Evolutionary conservation across 129 eudicot genomes (phyloP).

Genomic region (Mikania micrantha): DNA sequence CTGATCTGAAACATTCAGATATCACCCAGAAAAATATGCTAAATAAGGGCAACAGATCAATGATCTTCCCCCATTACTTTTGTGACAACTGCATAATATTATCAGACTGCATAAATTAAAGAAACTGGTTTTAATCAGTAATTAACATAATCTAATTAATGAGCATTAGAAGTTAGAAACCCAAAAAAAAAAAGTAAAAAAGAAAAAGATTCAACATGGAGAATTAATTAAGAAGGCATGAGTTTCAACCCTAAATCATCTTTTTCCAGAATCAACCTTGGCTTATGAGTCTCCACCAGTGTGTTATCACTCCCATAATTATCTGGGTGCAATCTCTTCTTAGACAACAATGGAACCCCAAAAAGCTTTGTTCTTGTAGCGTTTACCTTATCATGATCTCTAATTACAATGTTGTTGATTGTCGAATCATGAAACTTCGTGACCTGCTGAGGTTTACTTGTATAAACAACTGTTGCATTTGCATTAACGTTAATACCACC

Average conservation of each 20-base stretch:
- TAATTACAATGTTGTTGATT: conserved; percentile 15
- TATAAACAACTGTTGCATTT: conserved; percentile 14
- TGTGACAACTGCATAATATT: background rate
- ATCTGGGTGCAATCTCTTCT: conserved; percentile 72
- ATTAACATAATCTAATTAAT: conserved; percentile 13
- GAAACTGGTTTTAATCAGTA: conserved; percentile 7
- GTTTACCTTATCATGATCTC: conserved; percentile 17
- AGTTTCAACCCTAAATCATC: conserved; percentile 90
- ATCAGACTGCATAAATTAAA: background rate
- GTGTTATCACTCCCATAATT: conserved; percentile 9
- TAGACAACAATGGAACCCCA: conserved; percentile 71
- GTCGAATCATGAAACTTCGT: conserved; percentile 14
- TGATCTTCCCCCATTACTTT: conserved; percentile 24
- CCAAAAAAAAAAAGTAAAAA: background rate
- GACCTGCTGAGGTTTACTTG: conserved; percentile 2
- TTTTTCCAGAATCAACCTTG: conserved; percentile 62
- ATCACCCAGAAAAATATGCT: conserved; percentile 20
- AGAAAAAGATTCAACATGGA: conserved; percentile 22
- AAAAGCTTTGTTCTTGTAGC: conserved; percentile 49
- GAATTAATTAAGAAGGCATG: conserved; percentile 98
- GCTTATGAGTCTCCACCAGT: conserved; percentile 47
- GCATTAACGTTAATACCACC: background rate
- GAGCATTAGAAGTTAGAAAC: background rate
- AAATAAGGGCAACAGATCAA: conserved; percentile 2
- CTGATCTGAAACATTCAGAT: conserved; percentile 47